Percentiles rank a stretch among this genome's conserved stretches.
phyloP scores from a whole-genome alignment of 768 basidiomycete genomes.

The Mycena galericulata region DNA sequence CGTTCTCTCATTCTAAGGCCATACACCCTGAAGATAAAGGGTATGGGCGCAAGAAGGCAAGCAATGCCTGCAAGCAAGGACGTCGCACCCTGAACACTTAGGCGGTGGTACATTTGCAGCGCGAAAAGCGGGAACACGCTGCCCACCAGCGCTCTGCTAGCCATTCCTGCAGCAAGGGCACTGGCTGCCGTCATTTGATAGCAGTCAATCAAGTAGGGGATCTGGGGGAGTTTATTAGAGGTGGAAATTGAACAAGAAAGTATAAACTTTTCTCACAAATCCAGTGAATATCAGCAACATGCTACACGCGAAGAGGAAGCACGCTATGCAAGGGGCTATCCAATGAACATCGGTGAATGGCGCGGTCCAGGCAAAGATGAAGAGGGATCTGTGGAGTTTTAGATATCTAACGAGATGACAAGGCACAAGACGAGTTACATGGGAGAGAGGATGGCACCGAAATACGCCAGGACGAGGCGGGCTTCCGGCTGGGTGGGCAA shows the following conservation, averaged over 20 bases:
- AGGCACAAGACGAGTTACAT: constrained; percentile 1
- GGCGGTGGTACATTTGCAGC: constrained; percentile 31
- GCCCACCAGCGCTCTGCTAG: constrained; percentile 31
- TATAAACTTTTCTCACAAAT: constrained; percentile 23
- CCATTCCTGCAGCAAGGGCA: constrained; percentile 30
- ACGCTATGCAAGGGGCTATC: constrained; percentile 31
- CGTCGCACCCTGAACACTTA: constrained; percentile 30
- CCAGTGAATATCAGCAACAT: constrained; percentile 32
- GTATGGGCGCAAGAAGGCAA: constrained; percentile 32
- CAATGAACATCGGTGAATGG: constrained; percentile 27
- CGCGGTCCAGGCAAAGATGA: constrained; percentile 35
- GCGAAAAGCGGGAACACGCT: constrained; percentile 30
- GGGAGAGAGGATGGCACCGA: constrained; percentile 27
- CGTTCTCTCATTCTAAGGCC: constrained; percentile 15
- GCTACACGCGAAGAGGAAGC: constrained; percentile 30
- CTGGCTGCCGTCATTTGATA: constrained; percentile 31
- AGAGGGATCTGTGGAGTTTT: constrained; percentile 19
- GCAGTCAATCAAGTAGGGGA: constrained; percentile 32
- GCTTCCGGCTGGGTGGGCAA: constrained; percentile 29
- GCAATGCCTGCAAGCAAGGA: constrained; percentile 26
- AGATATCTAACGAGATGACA: neutral
- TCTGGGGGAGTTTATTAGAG: neutral
- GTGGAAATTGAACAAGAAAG: neutral
- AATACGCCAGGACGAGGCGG: constrained; percentile 16
- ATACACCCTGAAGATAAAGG: constrained; percentile 24